A percentile compares a stretch with the other conserved stretches of the same genome.
Conservation (phyloP, 352 stramenopile species). For the Globisporangium radiosum region DNA sequence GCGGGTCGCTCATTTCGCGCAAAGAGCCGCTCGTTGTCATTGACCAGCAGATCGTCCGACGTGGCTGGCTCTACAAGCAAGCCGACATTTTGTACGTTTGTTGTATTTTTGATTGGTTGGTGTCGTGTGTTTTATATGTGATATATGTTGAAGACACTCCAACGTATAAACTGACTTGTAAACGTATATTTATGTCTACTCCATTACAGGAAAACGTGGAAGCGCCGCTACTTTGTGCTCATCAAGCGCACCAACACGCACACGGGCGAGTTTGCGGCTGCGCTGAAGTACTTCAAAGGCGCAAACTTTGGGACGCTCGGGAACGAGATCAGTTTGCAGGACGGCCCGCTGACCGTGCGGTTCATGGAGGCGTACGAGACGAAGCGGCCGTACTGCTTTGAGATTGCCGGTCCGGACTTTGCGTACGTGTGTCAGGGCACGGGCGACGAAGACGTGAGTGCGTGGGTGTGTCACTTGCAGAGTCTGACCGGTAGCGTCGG, state of each 20-base stretch:
- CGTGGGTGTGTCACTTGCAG: constrained; percentile 80
- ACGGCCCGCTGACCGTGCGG: constrained; percentile 55
- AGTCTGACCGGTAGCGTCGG: constrained; percentile 44
- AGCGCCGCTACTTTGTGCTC: constrained; percentile 83
- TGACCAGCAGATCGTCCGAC: constrained; percentile 39
- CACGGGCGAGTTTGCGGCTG: constrained; percentile 65
- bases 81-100: constrained; percentile 44
- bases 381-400: constrained; percentile 82
- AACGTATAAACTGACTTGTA: not conserved
- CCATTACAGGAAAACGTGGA: constrained; percentile 69
- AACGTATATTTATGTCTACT: constrained; percentile 12
- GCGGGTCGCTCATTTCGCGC: constrained; percentile 31
- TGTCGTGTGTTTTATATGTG: not conserved
- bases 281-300: constrained; percentile 83
- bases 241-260: constrained; percentile 65
- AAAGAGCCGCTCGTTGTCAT: constrained; percentile 27
- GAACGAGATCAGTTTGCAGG: constrained; percentile 70
- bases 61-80: constrained; percentile 56
- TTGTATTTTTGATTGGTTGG: not conserved
- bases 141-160: too few relatives aligned
- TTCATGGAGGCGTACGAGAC: constrained; percentile 76
- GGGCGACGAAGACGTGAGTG: constrained; percentile 81
- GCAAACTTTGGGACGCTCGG: constrained; percentile 75
- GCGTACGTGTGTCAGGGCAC: constrained; percentile 72
- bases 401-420: constrained; percentile 64